Base-by-base conservation (phyloP, 1,284 basidiomycete species). In the Puccinia coronata region DNA sequence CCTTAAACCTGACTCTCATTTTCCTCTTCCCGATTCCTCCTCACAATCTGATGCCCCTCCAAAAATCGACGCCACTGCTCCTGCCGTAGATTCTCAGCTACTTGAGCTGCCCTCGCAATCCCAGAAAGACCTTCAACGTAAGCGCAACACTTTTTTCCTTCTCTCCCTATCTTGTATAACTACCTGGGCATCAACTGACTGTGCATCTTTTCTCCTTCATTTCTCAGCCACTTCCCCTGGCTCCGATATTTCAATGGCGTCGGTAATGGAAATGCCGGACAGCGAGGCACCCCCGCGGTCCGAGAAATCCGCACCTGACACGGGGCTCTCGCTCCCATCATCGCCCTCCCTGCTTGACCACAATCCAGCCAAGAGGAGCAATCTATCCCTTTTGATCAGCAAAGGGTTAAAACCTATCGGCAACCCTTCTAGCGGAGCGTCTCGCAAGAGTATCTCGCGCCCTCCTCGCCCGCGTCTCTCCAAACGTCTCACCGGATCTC, bases 401-500 rank as follows among this genome's bases (percentile, higher is more conserved):
- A 76, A 76, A 65, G 73, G 73, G 0, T 39, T 69, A 8, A 73
- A 47, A n/a, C 55, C 65, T 36, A 31, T 23, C n/a, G 36, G 18
- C 49, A 51, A 63, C 51, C 47, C 53, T 41, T 79, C 65, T 39
- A 25, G n/a, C 41, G 47, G 59, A 16, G 67, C 41, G 20, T 41
- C 69, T 20, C 34, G 67, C n/a, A 47, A 39, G 23, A 72, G 70
- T 23, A 25, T 55, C 18, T 61, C 47, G 20, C 70, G 59, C 23
- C 39, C 63, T 6, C 43, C 47, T 11, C 70, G 59, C 28, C 63
- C 63, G 23, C 57, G 67, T 49, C 57, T 76, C 41, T 43, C 59
- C 20, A 76, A 49, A 36, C 73, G 65, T 9, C 43, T 65, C 55
- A 76, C 57, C 25, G 39, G 57, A 9, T 76, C 73, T 53, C 79